Base-by-base conservation (phyloP, 2,329 filamentous ascomycete species). In the Neurospora crassa region DNA sequence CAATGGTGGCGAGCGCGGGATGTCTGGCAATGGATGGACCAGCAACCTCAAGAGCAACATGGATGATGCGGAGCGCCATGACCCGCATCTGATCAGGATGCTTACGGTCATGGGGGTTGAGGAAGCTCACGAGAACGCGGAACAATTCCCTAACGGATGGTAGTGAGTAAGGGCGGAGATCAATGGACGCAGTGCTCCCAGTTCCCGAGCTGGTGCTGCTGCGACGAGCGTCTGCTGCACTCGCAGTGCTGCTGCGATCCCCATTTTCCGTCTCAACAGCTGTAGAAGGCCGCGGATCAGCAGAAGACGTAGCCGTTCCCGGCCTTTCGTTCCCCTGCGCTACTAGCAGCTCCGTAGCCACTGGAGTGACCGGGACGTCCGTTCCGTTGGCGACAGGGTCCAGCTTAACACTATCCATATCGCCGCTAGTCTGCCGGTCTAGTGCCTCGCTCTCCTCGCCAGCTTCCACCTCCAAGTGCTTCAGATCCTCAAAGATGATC, bases 31-130 rank as follows among this genome's bases (percentile, higher is more conserved):
- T 97, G 8, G 94, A 97, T 4, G 96, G 95, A 0, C 96, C 96
- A 1, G 96, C 94, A 71, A 99, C 95, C 81, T 99, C 96, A 29
- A 99, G 87, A 1, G 96, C 96, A 67, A 99, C 96, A 79, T 99
- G 96, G 70, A 99, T 96, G 74, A 99, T 98, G 63, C 96, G 90
- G 75, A 99, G 83, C 20, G 96, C 96, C 94, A 99, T 99, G 53
- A 99, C 93, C 76, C 95, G 89, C 91, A 98, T 96, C 1, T 93
- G 91, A 78, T 99, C 96, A 2, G 94, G 96, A 80, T 97, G 93
- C 76, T 95, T 92, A 69, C 89, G 90, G 80, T 98, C 95, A 78
- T 97, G 92, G 1, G 96, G 96, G 78, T 99, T 94, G 37, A 99
- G 83, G 18, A 99, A 90, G 79, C 97, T 95, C 67, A 98, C 95